Evolutionary conservation across 148 eudicot genomes (phyloP).

Genomic region (Talinum fruticosum): DNA sequence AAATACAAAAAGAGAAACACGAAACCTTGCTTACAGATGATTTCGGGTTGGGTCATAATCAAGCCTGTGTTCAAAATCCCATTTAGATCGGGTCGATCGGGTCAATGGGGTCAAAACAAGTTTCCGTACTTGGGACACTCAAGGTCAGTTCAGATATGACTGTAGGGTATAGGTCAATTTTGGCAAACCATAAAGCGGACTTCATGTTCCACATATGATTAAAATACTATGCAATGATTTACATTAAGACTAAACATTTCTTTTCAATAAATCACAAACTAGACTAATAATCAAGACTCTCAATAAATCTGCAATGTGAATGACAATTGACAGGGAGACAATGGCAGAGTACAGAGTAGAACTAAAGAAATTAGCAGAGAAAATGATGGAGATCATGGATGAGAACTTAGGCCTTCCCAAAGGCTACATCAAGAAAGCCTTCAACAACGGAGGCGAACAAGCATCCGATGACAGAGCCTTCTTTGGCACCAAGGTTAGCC

Average conservation of each 20-base stretch:
- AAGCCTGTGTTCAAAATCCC: too few species aligned
- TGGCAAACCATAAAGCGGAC: neutral
- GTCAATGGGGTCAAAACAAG: too few species aligned
- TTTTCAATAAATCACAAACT: neutral
- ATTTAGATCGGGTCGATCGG: neutral
- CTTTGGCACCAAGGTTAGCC: constrained; percentile 96
- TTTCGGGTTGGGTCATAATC: too few species aligned
- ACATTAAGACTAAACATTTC: neutral
- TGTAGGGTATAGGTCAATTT: neutral
- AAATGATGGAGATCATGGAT: constrained; percentile 78
- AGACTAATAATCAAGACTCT: neutral
- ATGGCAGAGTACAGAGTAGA: constrained; percentile 73
- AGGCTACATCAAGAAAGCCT: constrained; percentile 74
- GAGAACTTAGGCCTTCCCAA: constrained; percentile 78
- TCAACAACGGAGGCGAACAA: constrained; percentile 39
- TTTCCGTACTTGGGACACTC: too few species aligned
- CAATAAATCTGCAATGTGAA: constrained; percentile 21
- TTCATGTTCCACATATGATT: neutral
- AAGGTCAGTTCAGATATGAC: neutral
- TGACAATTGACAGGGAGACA: constrained; percentile 67
- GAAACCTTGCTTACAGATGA: neutral
- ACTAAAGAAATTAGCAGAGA: constrained; percentile 61
- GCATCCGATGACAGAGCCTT: constrained; percentile 37
- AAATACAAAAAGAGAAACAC: neutral
- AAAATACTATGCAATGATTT: too few species aligned